A percentile compares a stretch with the other conserved stretches of the same genome.
phyloP scores from a whole-genome alignment of 1,284 basidiomycete species.

The Quambalaria eucalypti region DNA sequence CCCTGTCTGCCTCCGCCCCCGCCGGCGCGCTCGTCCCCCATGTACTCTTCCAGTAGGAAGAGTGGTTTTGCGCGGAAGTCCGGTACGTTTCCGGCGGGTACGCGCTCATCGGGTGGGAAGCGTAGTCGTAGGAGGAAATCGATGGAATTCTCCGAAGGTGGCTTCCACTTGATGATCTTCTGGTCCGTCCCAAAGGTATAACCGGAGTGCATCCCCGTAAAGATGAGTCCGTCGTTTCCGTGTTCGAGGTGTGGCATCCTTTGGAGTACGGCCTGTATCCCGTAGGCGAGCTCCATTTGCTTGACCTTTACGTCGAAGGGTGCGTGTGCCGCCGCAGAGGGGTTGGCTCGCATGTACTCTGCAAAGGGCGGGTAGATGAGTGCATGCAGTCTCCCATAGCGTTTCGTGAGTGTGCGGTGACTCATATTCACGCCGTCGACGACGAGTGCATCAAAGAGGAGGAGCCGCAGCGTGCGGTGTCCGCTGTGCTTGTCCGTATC shows the following conservation, averaged over 20 bases:
- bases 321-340: slow-evolving; percentile 57
- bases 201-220: slow-evolving; percentile 76
- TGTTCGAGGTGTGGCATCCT: slow-evolving; percentile 84
- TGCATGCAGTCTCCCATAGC: slow-evolving; percentile 74
- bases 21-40: slow-evolving; percentile 51
- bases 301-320: slow-evolving; percentile 90
- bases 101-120: slow-evolving; percentile 61
- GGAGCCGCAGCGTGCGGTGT: slow-evolving; percentile 68
- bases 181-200: slow-evolving; percentile 83
- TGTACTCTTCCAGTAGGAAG: slow-evolving; percentile 71
- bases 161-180: slow-evolving; percentile 94
- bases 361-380: slow-evolving; percentile 76
- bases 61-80: slow-evolving; percentile 77
- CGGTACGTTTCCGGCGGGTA: slow-evolving; percentile 50
- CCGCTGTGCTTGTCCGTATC: slow-evolving; percentile 59
- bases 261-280: slow-evolving; percentile 72
- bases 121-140: slow-evolving; percentile 90
- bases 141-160: slow-evolving; percentile 92
- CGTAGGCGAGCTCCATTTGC: slow-evolving; percentile 78
- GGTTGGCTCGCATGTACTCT: slow-evolving; percentile 62
- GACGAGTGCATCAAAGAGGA: slow-evolving; percentile 89
- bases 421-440: slow-evolving; percentile 79
- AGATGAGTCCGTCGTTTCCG: slow-evolving; percentile 92
- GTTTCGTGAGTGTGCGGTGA: slow-evolving; percentile 67
- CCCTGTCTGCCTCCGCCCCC: slow-evolving; percentile 29